Percentiles rank a stretch among this genome's conserved stretches.
Conservation (phyloP, 208 protist species). For the Leishmania arabica region DNA sequence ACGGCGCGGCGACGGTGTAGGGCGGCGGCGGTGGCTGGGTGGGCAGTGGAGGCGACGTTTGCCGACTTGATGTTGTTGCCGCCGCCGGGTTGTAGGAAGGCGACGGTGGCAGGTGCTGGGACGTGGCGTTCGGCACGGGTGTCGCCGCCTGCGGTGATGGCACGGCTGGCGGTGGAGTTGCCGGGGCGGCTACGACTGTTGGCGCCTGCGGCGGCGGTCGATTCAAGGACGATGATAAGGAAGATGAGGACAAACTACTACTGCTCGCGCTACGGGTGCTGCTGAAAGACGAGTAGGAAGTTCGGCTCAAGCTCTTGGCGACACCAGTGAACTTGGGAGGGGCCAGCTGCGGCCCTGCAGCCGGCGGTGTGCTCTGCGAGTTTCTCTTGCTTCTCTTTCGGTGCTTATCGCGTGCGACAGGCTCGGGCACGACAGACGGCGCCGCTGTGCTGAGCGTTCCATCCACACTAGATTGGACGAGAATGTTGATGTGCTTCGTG, state of each 20-base stretch:
- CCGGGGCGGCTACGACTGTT: not conserved
- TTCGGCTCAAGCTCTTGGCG: conserved; percentile 18
- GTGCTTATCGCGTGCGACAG: not conserved
- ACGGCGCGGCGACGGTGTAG: not conserved
- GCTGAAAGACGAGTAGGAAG: conserved; percentile 23
- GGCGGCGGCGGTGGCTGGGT: not conserved
- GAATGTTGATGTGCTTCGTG: conserved; percentile 75
- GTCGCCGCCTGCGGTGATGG: not conserved
- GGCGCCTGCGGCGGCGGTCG: not conserved
- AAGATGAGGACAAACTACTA: conserved; percentile 21
- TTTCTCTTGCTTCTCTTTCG: not conserved
- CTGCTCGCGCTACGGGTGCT: conserved; percentile 21
- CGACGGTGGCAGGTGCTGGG: not conserved
- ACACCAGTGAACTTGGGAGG: not conserved
- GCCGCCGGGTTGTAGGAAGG: conserved; percentile 10
- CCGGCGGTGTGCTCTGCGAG: not conserved
- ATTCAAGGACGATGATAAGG: conserved; percentile 8
- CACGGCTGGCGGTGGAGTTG: not conserved
- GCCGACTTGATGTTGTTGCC: not conserved
- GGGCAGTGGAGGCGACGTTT: not conserved
- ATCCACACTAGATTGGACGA: conserved; percentile 82
- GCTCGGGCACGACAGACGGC: not conserved
- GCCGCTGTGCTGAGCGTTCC: conserved; percentile 36
- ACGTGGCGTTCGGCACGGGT: not conserved
- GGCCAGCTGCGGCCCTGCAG: not conserved